Evolutionary conservation across 306 rosid genomes (phyloP).

Genomic region (Lupinus albus): DNA sequence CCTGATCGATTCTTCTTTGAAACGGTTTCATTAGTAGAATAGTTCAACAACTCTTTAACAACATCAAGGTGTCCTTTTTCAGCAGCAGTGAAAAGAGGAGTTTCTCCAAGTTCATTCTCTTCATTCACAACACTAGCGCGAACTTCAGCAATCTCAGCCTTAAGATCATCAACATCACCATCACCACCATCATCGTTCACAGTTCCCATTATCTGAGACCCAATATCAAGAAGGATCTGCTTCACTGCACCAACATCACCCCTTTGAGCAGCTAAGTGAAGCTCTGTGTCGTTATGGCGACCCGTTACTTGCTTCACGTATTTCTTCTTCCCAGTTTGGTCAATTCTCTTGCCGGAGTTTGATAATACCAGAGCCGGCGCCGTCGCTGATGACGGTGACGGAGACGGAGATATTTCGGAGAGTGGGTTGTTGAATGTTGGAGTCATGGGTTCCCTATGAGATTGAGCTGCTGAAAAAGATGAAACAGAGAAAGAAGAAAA

Average conservation of each 20-base stretch:
- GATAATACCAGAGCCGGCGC: slow-evolving; percentile 94
- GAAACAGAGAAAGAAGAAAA: not conserved
- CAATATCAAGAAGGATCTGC: slow-evolving; percentile 79
- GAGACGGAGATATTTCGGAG: slow-evolving; percentile 61
- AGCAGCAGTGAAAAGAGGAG: slow-evolving; percentile 86
- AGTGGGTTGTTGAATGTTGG: slow-evolving; percentile 46
- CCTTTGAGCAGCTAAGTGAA: slow-evolving; percentile 95
- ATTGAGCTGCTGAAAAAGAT: slow-evolving; percentile 49
- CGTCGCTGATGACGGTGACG: slow-evolving; percentile 79
- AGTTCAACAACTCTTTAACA: slow-evolving; percentile 76
- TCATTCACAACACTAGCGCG: slow-evolving; percentile 81
- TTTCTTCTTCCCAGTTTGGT: slow-evolving; percentile 94
- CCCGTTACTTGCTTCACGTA: slow-evolving; percentile 99
- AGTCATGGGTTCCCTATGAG: slow-evolving; percentile 52
- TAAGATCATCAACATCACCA: slow-evolving; percentile 53
- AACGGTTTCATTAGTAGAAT: slow-evolving; percentile 62
- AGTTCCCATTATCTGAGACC: slow-evolving; percentile 71
- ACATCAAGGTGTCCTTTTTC: slow-evolving; percentile 83
- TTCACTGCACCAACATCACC: slow-evolving; percentile 88
- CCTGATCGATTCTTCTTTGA: slow-evolving; percentile 70
- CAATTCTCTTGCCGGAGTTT: slow-evolving; percentile 93
- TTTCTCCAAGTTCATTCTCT: slow-evolving; percentile 89
- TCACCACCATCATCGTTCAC: slow-evolving; percentile 52
- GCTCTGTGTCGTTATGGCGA: slow-evolving; percentile 91
- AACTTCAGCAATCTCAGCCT: slow-evolving; percentile 87